These are phyloP conservation scores for Dentipellis sp. DNA, from an alignment of 768 basidiomycete genomes.

Conservation along the genomic window DNA sequence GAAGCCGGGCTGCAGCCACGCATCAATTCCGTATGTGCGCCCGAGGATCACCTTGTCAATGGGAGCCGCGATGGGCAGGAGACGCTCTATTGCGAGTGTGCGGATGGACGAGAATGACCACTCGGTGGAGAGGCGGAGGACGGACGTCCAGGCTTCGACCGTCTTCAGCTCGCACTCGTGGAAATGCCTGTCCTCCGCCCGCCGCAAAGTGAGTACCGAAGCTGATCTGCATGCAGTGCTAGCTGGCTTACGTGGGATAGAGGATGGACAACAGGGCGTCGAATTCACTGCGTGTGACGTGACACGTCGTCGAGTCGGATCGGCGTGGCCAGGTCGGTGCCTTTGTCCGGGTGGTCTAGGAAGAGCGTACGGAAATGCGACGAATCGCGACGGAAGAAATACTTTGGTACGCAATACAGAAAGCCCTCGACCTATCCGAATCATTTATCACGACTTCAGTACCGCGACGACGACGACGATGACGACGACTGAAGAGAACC, in stretches of 20 bases:
- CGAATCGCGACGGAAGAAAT: not conserved
- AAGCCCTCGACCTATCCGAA: not conserved
- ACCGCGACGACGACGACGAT: not conserved
- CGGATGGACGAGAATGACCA: not conserved
- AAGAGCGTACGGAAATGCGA: not conserved
- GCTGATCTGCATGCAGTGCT: too few relatives aligned
- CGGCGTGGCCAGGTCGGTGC: not conserved
- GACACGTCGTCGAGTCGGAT: not conserved
- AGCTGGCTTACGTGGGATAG: not conserved
- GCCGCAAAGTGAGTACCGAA: too few relatives aligned
- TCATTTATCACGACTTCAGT: not conserved
- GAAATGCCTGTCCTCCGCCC: too few relatives aligned
- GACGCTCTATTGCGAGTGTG: not conserved
- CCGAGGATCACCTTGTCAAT: not conserved
- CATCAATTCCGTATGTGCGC: not conserved
- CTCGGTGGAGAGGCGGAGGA: not conserved
- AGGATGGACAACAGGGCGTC: conserved; percentile 1
- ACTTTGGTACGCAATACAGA: not conserved
- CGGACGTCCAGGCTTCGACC: not conserved
- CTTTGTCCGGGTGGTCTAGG: not conserved
- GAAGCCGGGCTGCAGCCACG: not conserved
- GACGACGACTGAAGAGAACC: not conserved
- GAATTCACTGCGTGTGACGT: not conserved
- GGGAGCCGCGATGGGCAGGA: not conserved
- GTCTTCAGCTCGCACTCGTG: too few relatives aligned